phyloP scores from a whole-genome alignment of 768 basidiomycete species.

The Rhizopogon sp. region DNA sequence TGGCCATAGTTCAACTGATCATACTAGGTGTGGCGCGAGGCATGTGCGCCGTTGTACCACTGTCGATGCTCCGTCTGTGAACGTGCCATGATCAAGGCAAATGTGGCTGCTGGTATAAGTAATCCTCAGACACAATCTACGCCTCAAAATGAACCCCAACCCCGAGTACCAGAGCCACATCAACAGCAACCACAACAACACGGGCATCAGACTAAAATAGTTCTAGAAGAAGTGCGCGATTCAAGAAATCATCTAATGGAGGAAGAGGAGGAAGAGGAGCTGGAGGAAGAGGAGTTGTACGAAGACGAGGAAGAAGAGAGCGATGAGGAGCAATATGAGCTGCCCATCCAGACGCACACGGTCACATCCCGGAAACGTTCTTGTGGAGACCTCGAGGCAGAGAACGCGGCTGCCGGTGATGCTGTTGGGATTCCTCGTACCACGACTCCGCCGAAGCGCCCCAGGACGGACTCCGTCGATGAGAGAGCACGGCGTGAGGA shows the following conservation, averaged over 20 bases:
- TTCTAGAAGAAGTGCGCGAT: conserved; percentile 20
- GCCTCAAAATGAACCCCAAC: conserved; percentile 6
- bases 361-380: conserved; percentile 30
- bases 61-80: conserved; percentile 74
- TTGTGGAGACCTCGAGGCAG: conserved; percentile 32
- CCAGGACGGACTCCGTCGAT: conserved; percentile 16
- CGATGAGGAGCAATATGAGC: conserved; percentile 13
- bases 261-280: conserved; percentile 20
- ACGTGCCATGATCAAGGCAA: conserved; percentile 53
- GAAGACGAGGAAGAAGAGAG: conserved; percentile 31
- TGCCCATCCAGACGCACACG: conserved; percentile 4
- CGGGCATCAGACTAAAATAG: conserved; percentile 16
- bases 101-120: conserved; percentile 35
- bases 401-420: conserved; percentile 3
- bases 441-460: conserved; percentile 39
- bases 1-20: not conserved
- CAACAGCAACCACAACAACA: conserved; percentile 10
- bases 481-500: not conserved
- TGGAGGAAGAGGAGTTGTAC: conserved; percentile 15
- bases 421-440: conserved; percentile 6
- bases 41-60: conserved; percentile 64
- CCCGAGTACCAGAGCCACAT: conserved; percentile 12
- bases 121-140: conserved; percentile 22
- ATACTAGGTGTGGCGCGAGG: conserved; percentile 66
- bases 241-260: conserved; percentile 6